Evolutionary conservation across 352 stramenopile species (phyloP), one percentile per base, ranked within the genome.

Genomic region (Globisporangium spiculum): DNA sequence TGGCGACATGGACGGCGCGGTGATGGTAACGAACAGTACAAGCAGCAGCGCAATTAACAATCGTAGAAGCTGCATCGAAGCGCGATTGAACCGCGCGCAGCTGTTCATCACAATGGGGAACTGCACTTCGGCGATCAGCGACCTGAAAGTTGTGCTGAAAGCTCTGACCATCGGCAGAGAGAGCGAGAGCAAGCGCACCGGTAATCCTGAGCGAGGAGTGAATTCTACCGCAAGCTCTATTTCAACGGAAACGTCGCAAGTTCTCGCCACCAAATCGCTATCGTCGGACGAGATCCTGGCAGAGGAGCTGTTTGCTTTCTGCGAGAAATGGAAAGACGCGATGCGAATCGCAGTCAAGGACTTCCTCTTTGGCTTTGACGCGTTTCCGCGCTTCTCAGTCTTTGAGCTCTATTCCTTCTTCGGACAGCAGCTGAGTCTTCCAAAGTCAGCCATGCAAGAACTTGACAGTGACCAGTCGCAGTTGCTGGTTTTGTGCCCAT

Each of bases 271-370:
- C 5, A 24, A n/a, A 20, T 54, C 55, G 20, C 8, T 48, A 5
- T 67, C 69, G 3, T 67, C 69, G 6, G 69, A 83, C 10, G 72
- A 84, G 59, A 57, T 66, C 20, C 57, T 83, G 0, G 71, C 72
- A 0, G 65, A 65, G 1, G 68, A 80, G 6, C 55, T 89, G 18
- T 65, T 83, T 5, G 58, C 61, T 3, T 89, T 86, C 54, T 88
- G 80, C 46, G 66, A 69, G 3, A 80, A 87, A 12, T 90, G 82
- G 82, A 63, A 70, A 3, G 58, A 69, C 6, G 80, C 80, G 0
- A 69, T 89, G 55, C 66, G 71, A 14, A 80, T 89, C 30, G 78
- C 80, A 1, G 72, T 80, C n/a, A 78, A 81, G 6, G 82, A 89
- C 52, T 88, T 86, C 26, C 66, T 90, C 8, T 88, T 79, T 38